phyloP scores from a whole-genome alignment of 163 green algal species.

The Scenedesmus sp. region DNA sequence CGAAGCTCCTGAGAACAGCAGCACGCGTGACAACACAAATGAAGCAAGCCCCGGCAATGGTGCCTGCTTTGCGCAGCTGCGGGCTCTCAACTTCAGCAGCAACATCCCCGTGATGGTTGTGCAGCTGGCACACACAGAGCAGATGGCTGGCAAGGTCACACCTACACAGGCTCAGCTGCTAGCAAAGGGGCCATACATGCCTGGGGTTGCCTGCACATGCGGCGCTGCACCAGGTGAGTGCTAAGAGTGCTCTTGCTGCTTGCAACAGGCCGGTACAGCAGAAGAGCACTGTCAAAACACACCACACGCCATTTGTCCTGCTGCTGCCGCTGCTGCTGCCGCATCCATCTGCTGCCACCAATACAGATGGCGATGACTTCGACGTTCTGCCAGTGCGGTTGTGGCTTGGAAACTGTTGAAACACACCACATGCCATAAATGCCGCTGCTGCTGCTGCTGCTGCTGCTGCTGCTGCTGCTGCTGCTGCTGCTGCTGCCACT shows the following conservation, averaged over 20 bases:
- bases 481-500: neutral
- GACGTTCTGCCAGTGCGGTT: no score
- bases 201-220: conserved; percentile 14
- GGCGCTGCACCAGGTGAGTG: conserved; percentile 5
- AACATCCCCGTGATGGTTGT: conserved; percentile 57
- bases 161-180: neutral
- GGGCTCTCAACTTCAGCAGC: conserved; percentile 52
- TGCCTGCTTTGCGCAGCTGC: conserved; percentile 25
- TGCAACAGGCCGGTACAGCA: no score
- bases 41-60: neutral
- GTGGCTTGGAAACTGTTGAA: no score
- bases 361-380: no score
- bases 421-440: neutral
- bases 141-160: conserved; percentile 1
- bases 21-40: neutral
- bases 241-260: no score
- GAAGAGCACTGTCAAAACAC: no score
- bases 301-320: neutral
- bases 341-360: no score
- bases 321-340: neutral
- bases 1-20: neutral
- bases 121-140: neutral
- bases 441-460: neutral
- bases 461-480: neutral
- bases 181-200: conserved; percentile 14